Base-by-base conservation (phyloP, 1,284 basidiomycete species). In the Hypsizygus ulmarius region DNA sequence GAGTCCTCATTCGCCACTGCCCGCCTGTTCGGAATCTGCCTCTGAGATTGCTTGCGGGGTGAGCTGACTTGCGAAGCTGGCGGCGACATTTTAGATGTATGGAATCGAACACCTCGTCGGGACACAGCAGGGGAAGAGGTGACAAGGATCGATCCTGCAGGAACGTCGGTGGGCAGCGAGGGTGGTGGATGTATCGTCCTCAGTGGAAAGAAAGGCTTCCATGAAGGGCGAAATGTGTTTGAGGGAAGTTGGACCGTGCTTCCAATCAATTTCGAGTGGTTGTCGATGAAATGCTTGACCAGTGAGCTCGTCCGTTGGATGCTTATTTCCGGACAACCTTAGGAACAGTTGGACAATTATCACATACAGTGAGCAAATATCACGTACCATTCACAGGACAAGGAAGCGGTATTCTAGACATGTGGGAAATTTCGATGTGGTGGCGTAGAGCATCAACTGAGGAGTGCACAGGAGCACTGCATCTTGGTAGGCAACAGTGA, bases 321-420 rank as follows among this genome's bases (percentile, higher is more conserved):
- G 6, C 15, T 40, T 38, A 38, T 16, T 45, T 40, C 28, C n/a
- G 42, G 39, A 39, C 58, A 58, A 19, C 45, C 52, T 54, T 42
- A 9, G 30, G 34, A 45, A 30, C 9, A 18, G 16, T 38, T 50
- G 19, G 44, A 45, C 21, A 29, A 12, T 9, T 21, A 16, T 16
- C 15, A 36, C 15, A 38, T 3, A 2, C 25, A 21, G 29, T 4
- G 25, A 15, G 14, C 2, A 19, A 18, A 18, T 35, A 9, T 29
- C 39, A 27, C 50, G 41, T 29, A 62, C 60, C 51, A 32, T 52
- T 43, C n/a, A 60, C 27, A 27, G 60, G 60, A 38, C 60, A 62
- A 12, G 45, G 33, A 33, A 60, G 43, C 19, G n/a, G 3, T 10
- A 41, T 38, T 8, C 54, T 50, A 38, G 53, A 43, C 42, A 60